Conservation (phyloP, 2,329 filamentous ascomycete species). For the Trichophyton verrucosum region DNA sequence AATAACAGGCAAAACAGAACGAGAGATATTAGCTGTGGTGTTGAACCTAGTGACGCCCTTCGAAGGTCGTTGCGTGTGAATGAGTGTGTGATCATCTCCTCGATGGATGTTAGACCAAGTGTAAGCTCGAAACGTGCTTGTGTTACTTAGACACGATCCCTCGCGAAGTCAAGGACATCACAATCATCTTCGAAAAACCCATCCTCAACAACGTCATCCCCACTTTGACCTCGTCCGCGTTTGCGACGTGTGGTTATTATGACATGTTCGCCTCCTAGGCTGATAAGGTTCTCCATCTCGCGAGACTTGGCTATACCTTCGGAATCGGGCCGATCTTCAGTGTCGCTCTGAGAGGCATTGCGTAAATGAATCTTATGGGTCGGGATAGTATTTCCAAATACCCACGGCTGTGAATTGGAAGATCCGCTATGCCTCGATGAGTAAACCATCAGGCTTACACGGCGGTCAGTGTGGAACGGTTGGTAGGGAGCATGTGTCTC, state of each 20-base stretch:
- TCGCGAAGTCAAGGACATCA: slow-evolving; percentile 77
- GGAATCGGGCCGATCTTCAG: slow-evolving; percentile 26
- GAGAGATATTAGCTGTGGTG: neutral
- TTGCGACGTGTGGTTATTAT: slow-evolving; percentile 69
- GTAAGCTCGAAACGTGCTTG: too few relatives aligned
- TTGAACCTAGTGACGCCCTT: neutral
- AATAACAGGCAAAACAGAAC: neutral
- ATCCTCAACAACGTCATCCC: slow-evolving; percentile 37
- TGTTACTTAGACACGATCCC: slow-evolving; percentile 36
- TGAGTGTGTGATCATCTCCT: neutral
- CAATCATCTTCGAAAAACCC: slow-evolving; percentile 87
- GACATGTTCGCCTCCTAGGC: slow-evolving; percentile 56
- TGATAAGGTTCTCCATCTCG: slow-evolving; percentile 37
- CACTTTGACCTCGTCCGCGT: slow-evolving; percentile 28
- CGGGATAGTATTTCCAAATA: slow-evolving; percentile 42
- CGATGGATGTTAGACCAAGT: neutral
- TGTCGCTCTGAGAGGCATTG: slow-evolving; percentile 28
- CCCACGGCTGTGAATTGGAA: slow-evolving; percentile 34
- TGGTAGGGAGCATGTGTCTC: slow-evolving; percentile 94
- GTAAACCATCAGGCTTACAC: slow-evolving; percentile 66
- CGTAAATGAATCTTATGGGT: slow-evolving; percentile 37
- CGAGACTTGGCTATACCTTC: slow-evolving; percentile 21
- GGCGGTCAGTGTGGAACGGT: slow-evolving; percentile 83
- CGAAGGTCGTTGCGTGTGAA: neutral
- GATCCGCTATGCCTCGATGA: slow-evolving; percentile 28